Evolutionary conservation across 23 red algal genomes (phyloP), one percentile per base, ranked within the genome.

Genomic region (Gracilaria gracilis): DNA sequence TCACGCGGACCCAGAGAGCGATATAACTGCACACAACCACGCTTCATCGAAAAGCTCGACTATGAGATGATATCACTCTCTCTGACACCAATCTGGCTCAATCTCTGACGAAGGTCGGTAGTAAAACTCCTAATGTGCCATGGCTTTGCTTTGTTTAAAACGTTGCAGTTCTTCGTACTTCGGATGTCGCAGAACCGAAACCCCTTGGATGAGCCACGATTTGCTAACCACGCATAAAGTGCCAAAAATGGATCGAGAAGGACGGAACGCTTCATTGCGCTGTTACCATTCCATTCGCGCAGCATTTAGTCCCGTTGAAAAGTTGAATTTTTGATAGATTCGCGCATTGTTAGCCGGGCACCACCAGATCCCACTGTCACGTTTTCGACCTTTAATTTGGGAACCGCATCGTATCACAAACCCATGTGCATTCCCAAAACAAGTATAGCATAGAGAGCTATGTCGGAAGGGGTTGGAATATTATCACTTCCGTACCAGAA

Each of bases 241-340:
- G 42, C 42, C 4, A 46, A 11, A 46, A 46, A 46, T 7, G 5
- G 42, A 11, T 46, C 42, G 5, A 46, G 42, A 4, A 46, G 42
- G 5, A 46, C 42, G 11, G 42, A 46, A 46, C 4, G 4, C 11
- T 54, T 0, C 39, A 89, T 40, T 4, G 4, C 0, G 50, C 62
- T 74, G 25, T 80, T 70, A 24, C 72, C 70, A 4, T 61, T 29
- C 86, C 71, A 89, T 34, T 78, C 72, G 13, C 71, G 51, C 12
- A 89, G 34, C 9, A 48, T 32, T 14, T 80, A 89, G 16, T 77
- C n/a, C 11, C 61, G 38, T 51, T 75, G 72, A 34, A 77, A 27
- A 23, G 86, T 80, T 29, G 71, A 89, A 47, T 89, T 79, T 33
- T 89, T 89, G 69, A 78, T 89, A 11, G 86, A 61, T 44, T 78